A percentile compares a stretch with the other conserved stretches of the same genome.
Evolutionary conservation across 441 rosid genomes (phyloP).

Genomic region (Adansonia gregorii): DNA sequence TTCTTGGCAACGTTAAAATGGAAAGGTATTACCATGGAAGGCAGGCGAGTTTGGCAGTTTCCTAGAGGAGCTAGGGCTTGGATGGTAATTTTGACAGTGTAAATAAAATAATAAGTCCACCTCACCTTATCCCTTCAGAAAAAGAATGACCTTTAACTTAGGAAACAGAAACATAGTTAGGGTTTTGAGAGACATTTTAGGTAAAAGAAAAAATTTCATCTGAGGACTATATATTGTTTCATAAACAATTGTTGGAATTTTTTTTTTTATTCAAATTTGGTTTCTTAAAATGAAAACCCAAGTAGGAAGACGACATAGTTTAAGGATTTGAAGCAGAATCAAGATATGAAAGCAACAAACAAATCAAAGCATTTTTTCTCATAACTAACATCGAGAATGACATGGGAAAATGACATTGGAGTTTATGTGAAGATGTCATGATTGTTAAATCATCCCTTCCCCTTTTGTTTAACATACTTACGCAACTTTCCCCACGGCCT

Average conservation of each 20-base stretch:
- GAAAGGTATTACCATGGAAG: neutral
- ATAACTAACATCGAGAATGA: neutral
- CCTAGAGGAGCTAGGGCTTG: conserved; percentile 4
- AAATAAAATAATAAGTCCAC: neutral
- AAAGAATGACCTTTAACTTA: no score
- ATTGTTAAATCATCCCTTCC: neutral
- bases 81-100: neutral
- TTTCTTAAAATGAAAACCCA: neutral
- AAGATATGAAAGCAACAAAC: neutral
- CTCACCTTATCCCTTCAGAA: neutral
- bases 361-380: no score
- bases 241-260: neutral
- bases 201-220: neutral
- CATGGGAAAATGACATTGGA: neutral
- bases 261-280: neutral
- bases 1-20: conserved; percentile 13
- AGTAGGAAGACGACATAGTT: neutral
- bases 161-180: neutral
- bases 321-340: neutral
- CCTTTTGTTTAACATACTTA: neutral
- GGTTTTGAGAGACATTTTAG: conserved; percentile 19
- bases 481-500: neutral
- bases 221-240: neutral
- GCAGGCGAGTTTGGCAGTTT: conserved; percentile 2
- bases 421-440: neutral